Evolutionary conservation across 1,139 yeast species (phyloP).

Genomic region (Debaryomyces coudertii): DNA sequence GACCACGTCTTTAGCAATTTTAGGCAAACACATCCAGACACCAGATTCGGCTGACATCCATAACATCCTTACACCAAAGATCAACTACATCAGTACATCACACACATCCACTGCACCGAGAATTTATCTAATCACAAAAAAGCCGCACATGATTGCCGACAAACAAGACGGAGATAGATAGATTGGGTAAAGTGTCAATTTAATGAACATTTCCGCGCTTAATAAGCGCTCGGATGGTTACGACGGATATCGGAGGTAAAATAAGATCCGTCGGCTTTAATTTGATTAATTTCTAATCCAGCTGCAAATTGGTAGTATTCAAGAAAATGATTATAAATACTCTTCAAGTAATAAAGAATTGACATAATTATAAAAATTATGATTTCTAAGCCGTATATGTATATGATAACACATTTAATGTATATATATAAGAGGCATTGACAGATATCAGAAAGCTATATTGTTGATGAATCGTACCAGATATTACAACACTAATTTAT

Average conservation of each 20-base stretch:
- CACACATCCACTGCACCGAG: too few species aligned
- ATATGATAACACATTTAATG: neutral
- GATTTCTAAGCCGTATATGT: constrained; percentile 1
- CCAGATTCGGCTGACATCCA: neutral
- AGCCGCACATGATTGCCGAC: neutral
- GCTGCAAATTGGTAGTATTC: constrained; percentile 4
- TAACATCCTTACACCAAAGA: too few species aligned
- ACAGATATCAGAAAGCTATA: neutral
- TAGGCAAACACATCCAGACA: neutral
- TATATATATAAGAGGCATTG: neutral
- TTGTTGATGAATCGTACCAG: neutral
- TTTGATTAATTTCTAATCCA: neutral
- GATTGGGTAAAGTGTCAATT: neutral
- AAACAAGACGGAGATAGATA: neutral
- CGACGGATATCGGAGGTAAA: constrained; percentile 2
- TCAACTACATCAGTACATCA: too few species aligned
- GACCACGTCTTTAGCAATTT: neutral
- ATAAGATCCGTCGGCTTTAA: constrained; percentile 4
- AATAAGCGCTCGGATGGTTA: constrained; percentile 1
- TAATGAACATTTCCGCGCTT: neutral
- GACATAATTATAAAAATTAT: neutral
- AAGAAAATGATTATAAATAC: constrained; percentile 1
- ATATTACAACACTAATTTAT: neutral
- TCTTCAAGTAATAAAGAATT: neutral
- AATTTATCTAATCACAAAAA: neutral